Evolutionary conservation across 208 protist genomes (phyloP), one percentile per base, ranked within the genome.

Genomic region (Borovskyia barvae): DNA sequence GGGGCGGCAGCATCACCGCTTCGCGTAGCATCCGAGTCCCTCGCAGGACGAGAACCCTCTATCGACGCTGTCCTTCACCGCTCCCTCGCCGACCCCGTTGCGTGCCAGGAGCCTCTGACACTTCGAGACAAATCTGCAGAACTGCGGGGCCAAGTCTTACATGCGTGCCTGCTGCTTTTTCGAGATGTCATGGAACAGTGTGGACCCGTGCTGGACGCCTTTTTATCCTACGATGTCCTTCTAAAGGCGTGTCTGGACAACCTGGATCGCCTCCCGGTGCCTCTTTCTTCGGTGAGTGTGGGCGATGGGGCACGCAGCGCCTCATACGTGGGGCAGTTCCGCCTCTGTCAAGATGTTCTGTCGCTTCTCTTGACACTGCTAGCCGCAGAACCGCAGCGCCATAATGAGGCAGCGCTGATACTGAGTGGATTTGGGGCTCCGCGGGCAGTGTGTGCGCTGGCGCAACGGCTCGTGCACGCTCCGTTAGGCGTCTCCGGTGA

Each of bases 401-500:
- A 63, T 15, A 59, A 53, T 45, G 62, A 69, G 15, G 72, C 66
- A 2, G 69, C 72, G 12, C 62, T 74, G 8, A 64, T 82, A 11
- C 47, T 87, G 8, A 67, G 75, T 43, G 68, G 65, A 25, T 80
- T 65, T 49, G 58, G 57, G 9, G 80, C 54, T 7, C 75, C 71
- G 6, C 62, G 66, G 22, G 40, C 36, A 3, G 66, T 76, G 14
- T 49, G 47, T 19, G 56, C 69, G 37, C 35, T 80, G 35, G 54
- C 63, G 32, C 54, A 70, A 33, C 50, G 32, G 6, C 54, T 70
- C 9, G 37, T 52, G 35, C 45, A 42, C 24, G n/a, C 32, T 28
- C 19, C 29, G 5, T 33, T 62, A 24, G 29, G 49, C 24, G 32
- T 47, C 5, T 26, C 53, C n/a, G 48, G 54, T 11, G 54, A 46